Evolutionary conservation across 257 asterid species (phyloP).

Genomic region (Gentiana straminea): DNA sequence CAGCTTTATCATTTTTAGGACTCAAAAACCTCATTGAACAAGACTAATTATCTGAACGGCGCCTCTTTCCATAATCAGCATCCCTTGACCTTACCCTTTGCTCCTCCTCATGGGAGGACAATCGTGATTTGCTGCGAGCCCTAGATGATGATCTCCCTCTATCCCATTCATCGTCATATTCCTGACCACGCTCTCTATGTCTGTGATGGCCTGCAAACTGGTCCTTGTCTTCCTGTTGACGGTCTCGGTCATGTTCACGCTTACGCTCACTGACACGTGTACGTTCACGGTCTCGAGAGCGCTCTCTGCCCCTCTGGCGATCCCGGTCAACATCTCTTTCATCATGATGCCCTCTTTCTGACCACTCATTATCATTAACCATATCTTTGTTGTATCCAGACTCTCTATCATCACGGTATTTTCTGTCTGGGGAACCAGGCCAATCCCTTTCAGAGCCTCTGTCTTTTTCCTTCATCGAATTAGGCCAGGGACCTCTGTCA

Average conservation of each 20-base stretch:
- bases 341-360: slow-evolving; percentile 52
- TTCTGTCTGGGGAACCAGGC: slow-evolving; percentile 79
- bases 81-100: slow-evolving; percentile 66
- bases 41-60: slow-evolving; percentile 21
- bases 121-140: slow-evolving; percentile 50
- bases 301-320: slow-evolving; percentile 45
- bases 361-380: slow-evolving; percentile 44
- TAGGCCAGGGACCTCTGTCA: slow-evolving; percentile 62
- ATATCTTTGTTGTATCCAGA: slow-evolving; percentile 49
- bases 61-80: slow-evolving; percentile 68
- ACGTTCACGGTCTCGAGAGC: slow-evolving; percentile 46
- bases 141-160: slow-evolving; percentile 70
- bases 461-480: slow-evolving; percentile 56
- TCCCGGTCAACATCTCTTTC: slow-evolving; percentile 53
- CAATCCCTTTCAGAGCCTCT: slow-evolving; percentile 69
- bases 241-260: slow-evolving; percentile 37
- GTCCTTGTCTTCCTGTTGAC: slow-evolving; percentile 54
- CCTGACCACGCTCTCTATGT: slow-evolving; percentile 52
- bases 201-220: slow-evolving; percentile 52
- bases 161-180: slow-evolving; percentile 58
- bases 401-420: slow-evolving; percentile 65
- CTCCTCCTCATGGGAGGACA: slow-evolving; percentile 38
- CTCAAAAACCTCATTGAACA: too few species aligned
- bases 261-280: slow-evolving; percentile 41
- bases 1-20: slow-evolving; percentile 12